Base-by-base conservation (phyloP, 2,329 filamentous ascomycete genomes). In the Aspergillus intermedius region DNA sequence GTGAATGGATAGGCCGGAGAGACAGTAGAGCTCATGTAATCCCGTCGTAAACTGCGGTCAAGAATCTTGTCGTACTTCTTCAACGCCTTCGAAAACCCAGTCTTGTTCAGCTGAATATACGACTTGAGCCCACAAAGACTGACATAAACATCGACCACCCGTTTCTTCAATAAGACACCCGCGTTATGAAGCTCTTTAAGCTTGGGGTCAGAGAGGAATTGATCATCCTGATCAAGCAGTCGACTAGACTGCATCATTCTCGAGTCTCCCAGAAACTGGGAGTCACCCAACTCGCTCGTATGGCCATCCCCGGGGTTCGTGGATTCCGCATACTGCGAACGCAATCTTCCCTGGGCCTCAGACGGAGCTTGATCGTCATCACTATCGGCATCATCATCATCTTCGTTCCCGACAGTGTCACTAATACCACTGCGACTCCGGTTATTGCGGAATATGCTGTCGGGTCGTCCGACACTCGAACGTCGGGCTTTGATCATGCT, bases 11-110 rank as follows among this genome's bases (percentile, higher is more conserved):
- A 88, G 0, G 91, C 87, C 1, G 83, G 76, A 49, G 87, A 82
- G 46, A 98, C 89, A 32, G 80, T 77, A 28, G 81, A 73, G 48
- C 81, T 78, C 68, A 96, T 82, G 66, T 95, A 98, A 42, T 78
- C 74, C 12, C 80, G 75, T 56, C 91, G 90, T 48, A 97, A 75
- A 59, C 84, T 84, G 55, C 85, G 84, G 68, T 96, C 86, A 49
- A 95, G 73, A 49, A 87, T 97, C 76, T 98, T 98, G 77, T 98
- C 93, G 63, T 93, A 98, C 70, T 98, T 98, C 73, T 98, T 98
- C 57, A 97, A 74, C 0, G 95, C 91, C 71, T 98, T 98, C 62
- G 85, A 82, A 72, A 98, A 98, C 10, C 93, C 93, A 0, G 93
- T 98, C 71, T 87, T 87, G 77, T 98, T 98, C 54, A 98, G 81